Evolutionary conservation across 305 asterid species (phyloP).

Genomic region (Solanum hybrid): DNA sequence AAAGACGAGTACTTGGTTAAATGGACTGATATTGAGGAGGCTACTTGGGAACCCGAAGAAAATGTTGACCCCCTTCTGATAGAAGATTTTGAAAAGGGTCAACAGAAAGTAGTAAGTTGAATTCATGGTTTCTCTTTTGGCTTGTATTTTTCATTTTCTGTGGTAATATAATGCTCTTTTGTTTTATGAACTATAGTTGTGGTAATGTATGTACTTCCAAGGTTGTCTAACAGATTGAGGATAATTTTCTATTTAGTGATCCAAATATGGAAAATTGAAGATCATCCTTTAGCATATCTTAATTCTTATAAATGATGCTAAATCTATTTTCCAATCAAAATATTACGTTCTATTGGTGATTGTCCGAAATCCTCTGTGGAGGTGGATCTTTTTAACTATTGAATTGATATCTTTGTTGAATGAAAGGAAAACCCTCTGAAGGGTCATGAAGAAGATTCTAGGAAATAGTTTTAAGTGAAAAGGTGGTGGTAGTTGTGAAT

Average conservation of each 20-base stretch:
- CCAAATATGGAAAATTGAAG: neutral
- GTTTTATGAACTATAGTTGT: neutral
- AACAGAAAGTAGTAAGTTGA: slow-evolving; percentile 1
- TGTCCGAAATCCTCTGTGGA: neutral
- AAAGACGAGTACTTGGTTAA: slow-evolving; percentile 64
- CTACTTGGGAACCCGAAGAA: slow-evolving; percentile 88
- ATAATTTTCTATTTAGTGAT: neutral
- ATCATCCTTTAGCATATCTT: neutral
- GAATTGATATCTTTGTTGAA: neutral
- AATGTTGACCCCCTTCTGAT: slow-evolving; percentile 71
- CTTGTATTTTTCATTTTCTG: neutral
- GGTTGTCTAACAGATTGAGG: neutral
- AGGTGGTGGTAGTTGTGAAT: neutral
- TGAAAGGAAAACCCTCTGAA: neutral
- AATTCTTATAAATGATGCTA: neutral
- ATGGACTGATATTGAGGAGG: slow-evolving; percentile 76
- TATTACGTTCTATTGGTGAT: neutral
- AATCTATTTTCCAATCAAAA: neutral
- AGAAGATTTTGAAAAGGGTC: slow-evolving; percentile 23
- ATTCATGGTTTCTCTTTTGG: neutral
- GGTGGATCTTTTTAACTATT: neutral
- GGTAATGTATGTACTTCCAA: neutral
- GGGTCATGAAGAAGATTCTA: neutral
- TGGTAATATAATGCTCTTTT: neutral
- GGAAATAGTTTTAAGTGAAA: neutral